A percentile compares a stretch with the other conserved stretches of the same genome.
phyloP scores from a whole-genome alignment of 768 basidiomycete species.

The Piloderma croceum region DNA sequence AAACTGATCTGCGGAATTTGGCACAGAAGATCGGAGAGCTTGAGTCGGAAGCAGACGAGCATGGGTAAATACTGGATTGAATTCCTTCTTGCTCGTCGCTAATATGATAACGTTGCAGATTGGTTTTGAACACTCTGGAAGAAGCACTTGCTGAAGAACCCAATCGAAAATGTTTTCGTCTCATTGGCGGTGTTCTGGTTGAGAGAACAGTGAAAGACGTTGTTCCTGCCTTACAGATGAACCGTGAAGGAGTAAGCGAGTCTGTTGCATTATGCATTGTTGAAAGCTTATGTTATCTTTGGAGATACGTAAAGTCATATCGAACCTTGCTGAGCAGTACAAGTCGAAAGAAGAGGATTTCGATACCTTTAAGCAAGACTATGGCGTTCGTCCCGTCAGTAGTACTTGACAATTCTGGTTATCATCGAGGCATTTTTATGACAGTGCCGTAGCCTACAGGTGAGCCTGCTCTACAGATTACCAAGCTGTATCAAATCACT shows the following conservation, averaged over 20 bases:
- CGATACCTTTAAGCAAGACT: constrained; percentile 71
- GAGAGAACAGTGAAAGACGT: constrained; percentile 95
- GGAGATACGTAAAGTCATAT: constrained; percentile 79
- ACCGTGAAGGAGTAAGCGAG: constrained; percentile 71
- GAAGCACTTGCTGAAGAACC: constrained; percentile 82
- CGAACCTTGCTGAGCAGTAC: constrained; percentile 79
- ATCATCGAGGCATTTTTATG: background rate
- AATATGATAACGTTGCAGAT: constrained; percentile 37
- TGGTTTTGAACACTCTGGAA: constrained; percentile 83
- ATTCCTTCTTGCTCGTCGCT: constrained; percentile 1
- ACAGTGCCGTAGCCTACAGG: background rate
- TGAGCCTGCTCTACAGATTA: background rate
- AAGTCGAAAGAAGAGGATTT: constrained; percentile 83
- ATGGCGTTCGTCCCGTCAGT: constrained; percentile 60
- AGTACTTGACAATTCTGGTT: background rate
- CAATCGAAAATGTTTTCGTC: constrained; percentile 89
- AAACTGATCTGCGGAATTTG: constrained; percentile 86
- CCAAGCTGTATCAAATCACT: background rate
- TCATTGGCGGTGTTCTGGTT: constrained; percentile 93
- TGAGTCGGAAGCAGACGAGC: constrained; percentile 94
- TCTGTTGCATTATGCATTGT: constrained; percentile 1
- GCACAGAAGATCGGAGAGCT: constrained; percentile 95
- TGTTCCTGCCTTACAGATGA: constrained; percentile 84
- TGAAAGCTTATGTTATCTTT: constrained; percentile 12
- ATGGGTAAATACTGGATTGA: constrained; percentile 54